Percentiles rank a stretch among this genome's conserved stretches.
Evolutionary conservation across 192 early-diverging fungal species (phyloP).

Genomic region (Podila verticillata): DNA sequence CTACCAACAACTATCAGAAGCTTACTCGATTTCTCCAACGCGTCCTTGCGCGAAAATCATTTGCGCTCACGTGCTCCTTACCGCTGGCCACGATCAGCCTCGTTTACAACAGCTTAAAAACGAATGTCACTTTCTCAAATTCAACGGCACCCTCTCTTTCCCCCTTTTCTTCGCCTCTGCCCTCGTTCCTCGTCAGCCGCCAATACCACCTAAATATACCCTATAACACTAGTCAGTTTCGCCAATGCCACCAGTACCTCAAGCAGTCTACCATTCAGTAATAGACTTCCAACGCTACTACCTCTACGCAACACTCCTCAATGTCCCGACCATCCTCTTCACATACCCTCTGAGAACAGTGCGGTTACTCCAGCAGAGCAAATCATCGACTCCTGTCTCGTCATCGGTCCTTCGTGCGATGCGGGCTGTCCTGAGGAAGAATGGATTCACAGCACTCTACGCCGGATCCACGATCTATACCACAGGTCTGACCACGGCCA

Average conservation of each 20-base stretch:
- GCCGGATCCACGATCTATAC: slow-evolving; percentile 38
- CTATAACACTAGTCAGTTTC: too few relatives aligned
- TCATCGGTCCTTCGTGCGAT: slow-evolving; percentile 36
- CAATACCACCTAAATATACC: neutral
- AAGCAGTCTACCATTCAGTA: slow-evolving; percentile 18
- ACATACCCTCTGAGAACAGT: slow-evolving; percentile 43
- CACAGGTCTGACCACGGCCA: slow-evolving; percentile 24
- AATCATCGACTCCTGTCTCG: slow-evolving; percentile 19
- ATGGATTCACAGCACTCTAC: slow-evolving; percentile 34
- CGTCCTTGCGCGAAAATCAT: too few relatives aligned
- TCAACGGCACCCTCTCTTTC: too few relatives aligned
- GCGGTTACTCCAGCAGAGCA: slow-evolving; percentile 48
- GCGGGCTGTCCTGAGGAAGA: slow-evolving; percentile 13
- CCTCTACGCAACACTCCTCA: slow-evolving; percentile 38
- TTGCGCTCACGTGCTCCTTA: too few relatives aligned
- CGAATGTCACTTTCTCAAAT: too few relatives aligned
- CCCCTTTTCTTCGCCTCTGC: too few relatives aligned
- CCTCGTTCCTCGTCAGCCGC: neutral
- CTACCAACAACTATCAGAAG: too few relatives aligned
- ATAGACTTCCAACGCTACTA: slow-evolving; percentile 51
- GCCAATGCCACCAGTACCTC: slow-evolving; percentile 25
- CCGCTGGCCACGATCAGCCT: too few relatives aligned
- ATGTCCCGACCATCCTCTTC: slow-evolving; percentile 34
- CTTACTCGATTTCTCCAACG: too few relatives aligned
- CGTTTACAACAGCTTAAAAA: too few relatives aligned